These are phyloP conservation scores for Microthyrium microscopicum DNA, from an alignment of 2,329 filamentous ascomycete species.

Conservation along the genomic window DNA sequence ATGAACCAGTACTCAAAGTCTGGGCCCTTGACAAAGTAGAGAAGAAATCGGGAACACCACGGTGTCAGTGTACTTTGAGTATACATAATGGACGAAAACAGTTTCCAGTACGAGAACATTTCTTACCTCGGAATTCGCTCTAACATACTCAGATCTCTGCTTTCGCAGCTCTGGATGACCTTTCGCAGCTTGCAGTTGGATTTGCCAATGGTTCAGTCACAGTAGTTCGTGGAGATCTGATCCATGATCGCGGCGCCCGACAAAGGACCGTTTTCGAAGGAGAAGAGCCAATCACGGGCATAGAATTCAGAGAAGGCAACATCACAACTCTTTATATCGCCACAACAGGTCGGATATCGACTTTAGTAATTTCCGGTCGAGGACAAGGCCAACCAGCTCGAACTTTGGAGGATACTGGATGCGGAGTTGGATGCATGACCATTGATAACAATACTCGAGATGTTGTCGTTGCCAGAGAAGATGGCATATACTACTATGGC, in stretches of 20 bases:
- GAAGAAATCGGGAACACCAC: slow-evolving; percentile 82
- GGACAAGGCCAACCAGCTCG: slow-evolving; percentile 81
- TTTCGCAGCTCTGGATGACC: slow-evolving; percentile 70
- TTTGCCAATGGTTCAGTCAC: slow-evolving; percentile 94
- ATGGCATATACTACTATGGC: slow-evolving; percentile 90
- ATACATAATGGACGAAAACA: slow-evolving; percentile 83
- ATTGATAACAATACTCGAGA: slow-evolving; percentile 65
- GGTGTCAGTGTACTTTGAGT: slow-evolving; percentile 68
- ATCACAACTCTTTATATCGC: slow-evolving; percentile 76
- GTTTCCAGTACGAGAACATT: slow-evolving; percentile 49
- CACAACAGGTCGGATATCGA: slow-evolving; percentile 75
- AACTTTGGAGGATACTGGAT: slow-evolving; percentile 76
- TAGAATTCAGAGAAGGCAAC: slow-evolving; percentile 52
- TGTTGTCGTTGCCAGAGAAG: slow-evolving; percentile 80
- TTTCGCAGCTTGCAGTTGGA: slow-evolving; percentile 84
- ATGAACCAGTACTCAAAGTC: slow-evolving; percentile 83
- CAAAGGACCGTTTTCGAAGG: slow-evolving; percentile 93
- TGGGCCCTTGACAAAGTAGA: slow-evolving; percentile 90
- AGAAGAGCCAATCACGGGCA: slow-evolving; percentile 85
- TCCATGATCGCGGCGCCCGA: slow-evolving; percentile 86
- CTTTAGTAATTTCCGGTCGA: slow-evolving; percentile 69
- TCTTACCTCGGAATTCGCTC: slow-evolving; percentile 12
- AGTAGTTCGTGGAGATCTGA: slow-evolving; percentile 80
- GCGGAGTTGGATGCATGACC: slow-evolving; percentile 89
- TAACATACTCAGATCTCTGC: slow-evolving; percentile 52